Conservation (phyloP, 331 rosid genomes). For the Quercus phellos region DNA sequence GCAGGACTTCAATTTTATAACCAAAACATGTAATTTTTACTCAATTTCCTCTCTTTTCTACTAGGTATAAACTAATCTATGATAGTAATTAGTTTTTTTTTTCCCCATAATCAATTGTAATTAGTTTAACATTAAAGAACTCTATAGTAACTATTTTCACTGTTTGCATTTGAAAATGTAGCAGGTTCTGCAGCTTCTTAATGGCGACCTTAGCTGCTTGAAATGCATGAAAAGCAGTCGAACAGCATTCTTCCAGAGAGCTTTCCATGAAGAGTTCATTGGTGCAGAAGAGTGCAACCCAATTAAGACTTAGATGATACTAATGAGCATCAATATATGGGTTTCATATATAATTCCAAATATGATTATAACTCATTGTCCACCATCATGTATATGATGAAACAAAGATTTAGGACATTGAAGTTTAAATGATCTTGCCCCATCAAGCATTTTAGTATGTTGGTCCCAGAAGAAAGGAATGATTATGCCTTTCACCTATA, state of each 20-base stretch:
- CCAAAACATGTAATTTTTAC: background rate
- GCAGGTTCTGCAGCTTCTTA: constrained; percentile 73
- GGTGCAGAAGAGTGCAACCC: constrained; percentile 23
- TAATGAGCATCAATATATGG: background rate
- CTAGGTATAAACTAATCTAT: background rate
- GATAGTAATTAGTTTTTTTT: background rate
- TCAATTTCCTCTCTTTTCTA: background rate
- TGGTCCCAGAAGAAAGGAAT: background rate
- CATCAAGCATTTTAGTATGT: background rate
- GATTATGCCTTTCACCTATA: background rate
- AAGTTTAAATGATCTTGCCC: background rate
- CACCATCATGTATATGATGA: background rate
- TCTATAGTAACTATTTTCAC: background rate
- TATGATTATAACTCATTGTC: background rate
- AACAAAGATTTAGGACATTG: background rate
- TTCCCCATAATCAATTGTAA: too few relatives aligned
- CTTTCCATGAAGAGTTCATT: constrained; percentile 48
- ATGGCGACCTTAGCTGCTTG: constrained; percentile 67
- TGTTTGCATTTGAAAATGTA: constrained; percentile 9
- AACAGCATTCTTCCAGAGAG: constrained; percentile 49
- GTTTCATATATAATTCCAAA: background rate
- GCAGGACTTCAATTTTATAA: too few relatives aligned
- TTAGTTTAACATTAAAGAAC: background rate
- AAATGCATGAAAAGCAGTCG: constrained; percentile 61
- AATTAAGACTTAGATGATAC: constrained; percentile 16